These are phyloP conservation scores for Ustilago bromivora DNA, from an alignment of 1,284 basidiomycete genomes.

Conservation along the genomic window DNA sequence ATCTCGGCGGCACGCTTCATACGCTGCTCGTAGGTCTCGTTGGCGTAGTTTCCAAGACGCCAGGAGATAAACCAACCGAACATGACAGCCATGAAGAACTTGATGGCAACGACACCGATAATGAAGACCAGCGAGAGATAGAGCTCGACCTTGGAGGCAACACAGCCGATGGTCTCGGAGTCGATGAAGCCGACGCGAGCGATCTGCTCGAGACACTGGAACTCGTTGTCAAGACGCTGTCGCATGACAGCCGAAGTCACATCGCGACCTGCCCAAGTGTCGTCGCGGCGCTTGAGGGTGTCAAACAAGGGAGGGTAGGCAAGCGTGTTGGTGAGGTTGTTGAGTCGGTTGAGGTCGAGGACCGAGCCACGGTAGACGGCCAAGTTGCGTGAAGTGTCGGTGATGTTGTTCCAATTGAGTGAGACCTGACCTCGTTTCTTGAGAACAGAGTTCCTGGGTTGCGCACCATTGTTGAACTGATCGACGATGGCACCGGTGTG, in stretches of 20 bases:
- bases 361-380: constrained; percentile 93
- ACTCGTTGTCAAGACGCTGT: constrained; percentile 76
- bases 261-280: constrained; percentile 84
- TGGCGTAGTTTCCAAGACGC: constrained; percentile 91
- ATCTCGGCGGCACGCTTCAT: constrained; percentile 90
- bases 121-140: constrained; percentile 97
- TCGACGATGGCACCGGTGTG: constrained; percentile 42
- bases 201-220: constrained; percentile 86
- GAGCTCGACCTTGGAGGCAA: constrained; percentile 92
- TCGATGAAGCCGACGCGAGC: constrained; percentile 92
- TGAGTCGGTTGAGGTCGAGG: constrained; percentile 84
- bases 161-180: constrained; percentile 91
- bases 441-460: constrained; percentile 32
- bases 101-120: constrained; percentile 93
- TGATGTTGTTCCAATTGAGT: constrained; percentile 89
- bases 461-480: constrained; percentile 45
- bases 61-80: constrained; percentile 98
- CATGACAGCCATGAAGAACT: constrained; percentile 94
- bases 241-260: constrained; percentile 84
- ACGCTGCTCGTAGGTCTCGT: constrained; percentile 93
- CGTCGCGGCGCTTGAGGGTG: constrained; percentile 78
- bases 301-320: constrained; percentile 85
- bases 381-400: constrained; percentile 79
- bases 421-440: constrained; percentile 83
- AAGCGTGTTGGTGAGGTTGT: constrained; percentile 83